Evolutionary conservation across 495 filamentous ascomycete species (phyloP).

Genomic region (Penicillium malachiteum): DNA sequence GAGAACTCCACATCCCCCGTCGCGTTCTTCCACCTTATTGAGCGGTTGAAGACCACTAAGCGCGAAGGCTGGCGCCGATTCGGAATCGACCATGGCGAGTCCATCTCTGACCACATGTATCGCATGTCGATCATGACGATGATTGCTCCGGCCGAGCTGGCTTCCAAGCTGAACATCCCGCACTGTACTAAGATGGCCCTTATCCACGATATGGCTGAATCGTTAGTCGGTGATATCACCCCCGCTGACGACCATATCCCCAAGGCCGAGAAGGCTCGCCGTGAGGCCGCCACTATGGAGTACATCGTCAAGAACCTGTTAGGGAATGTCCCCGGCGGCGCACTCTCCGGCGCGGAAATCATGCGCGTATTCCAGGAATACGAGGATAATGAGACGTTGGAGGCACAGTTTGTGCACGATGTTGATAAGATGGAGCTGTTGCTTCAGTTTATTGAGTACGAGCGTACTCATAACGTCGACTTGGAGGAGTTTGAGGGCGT

Average conservation of each 20-base stretch:
- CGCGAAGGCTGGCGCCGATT: conserved; percentile 95
- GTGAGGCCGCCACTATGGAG: conserved; percentile 86
- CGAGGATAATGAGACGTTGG: conserved; percentile 77
- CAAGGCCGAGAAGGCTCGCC: conserved; percentile 77
- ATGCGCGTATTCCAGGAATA: conserved; percentile 87
- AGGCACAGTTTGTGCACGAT: conserved; percentile 90
- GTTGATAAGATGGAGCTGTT: conserved; percentile 95
- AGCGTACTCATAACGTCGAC: conserved; percentile 70
- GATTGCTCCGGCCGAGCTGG: conserved; percentile 78
- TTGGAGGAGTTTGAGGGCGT: conserved; percentile 83
- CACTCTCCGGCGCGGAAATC: conserved; percentile 62
- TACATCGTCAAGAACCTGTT: conserved; percentile 74
- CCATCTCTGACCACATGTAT: conserved; percentile 98
- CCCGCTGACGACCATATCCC: conserved; percentile 64
- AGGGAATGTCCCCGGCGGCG: conserved; percentile 67
- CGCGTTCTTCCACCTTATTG: conserved; percentile 89
- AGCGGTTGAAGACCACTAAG: conserved; percentile 90
- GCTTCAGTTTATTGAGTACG: conserved; percentile 95
- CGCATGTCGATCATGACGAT: conserved; percentile 97
- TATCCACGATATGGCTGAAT: conserved; percentile 96
- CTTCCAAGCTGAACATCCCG: conserved; percentile 66
- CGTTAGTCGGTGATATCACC: conserved; percentile 93
- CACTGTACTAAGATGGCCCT: conserved; percentile 92
- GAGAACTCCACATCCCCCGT: conserved; percentile 70
- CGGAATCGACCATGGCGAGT: conserved; percentile 70